These are phyloP conservation scores for Globisporangium alternatum DNA, from an alignment of 352 stramenopile genomes.

Conservation along the genomic window DNA sequence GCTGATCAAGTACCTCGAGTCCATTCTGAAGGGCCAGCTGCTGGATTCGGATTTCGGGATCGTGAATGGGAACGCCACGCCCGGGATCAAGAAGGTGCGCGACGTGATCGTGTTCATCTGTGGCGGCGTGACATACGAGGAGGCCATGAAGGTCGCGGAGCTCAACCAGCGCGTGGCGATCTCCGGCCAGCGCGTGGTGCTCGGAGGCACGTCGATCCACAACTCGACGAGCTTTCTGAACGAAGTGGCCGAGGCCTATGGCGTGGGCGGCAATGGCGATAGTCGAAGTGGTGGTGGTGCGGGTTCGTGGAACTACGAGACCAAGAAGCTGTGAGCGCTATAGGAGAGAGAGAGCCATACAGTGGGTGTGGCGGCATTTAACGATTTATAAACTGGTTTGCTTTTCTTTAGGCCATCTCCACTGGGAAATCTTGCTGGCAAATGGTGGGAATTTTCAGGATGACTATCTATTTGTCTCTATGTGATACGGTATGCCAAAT, in stretches of 20 bases:
- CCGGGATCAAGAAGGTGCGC: conserved; percentile 94
- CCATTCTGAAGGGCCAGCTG: conserved; percentile 75
- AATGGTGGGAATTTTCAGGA: neutral
- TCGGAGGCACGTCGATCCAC: conserved; percentile 95
- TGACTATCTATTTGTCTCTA: neutral
- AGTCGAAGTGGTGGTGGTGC: conserved; percentile 9
- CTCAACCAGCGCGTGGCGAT: conserved; percentile 91
- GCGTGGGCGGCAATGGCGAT: conserved; percentile 23
- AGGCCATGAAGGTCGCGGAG: conserved; percentile 97
- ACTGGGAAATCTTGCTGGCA: neutral
- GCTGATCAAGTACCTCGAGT: conserved; percentile 92
- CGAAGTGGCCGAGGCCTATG: conserved; percentile 80
- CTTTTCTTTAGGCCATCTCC: neutral
- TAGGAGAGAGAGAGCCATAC: conserved; percentile 2
- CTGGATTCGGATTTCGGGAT: conserved; percentile 90
- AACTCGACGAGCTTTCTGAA: conserved; percentile 98
- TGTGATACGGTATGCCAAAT: neutral
- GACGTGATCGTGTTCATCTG: conserved; percentile 99
- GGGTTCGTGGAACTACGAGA: conserved; percentile 50
- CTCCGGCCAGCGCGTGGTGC: conserved; percentile 87
- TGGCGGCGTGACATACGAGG: conserved; percentile 98
- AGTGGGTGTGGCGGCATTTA: neutral
- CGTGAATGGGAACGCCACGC: conserved; percentile 95
- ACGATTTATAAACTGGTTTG: conserved; percentile 11
- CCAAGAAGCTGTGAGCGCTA: conserved; percentile 45